Conservation (phyloP, 1,139 yeast species). For the Pichia sp. region DNA sequence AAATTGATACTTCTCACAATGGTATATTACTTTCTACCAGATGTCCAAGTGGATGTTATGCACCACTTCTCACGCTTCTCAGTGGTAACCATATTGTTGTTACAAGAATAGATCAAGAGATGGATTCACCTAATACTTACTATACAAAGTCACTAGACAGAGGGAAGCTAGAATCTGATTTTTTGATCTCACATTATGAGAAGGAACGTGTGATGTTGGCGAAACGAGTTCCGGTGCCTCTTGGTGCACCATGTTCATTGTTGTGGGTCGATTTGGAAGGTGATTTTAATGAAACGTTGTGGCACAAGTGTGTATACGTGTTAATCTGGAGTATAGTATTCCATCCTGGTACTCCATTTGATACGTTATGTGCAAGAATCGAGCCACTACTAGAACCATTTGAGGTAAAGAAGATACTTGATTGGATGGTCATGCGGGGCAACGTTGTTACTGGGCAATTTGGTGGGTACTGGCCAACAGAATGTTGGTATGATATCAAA, state of each 20-base stretch:
- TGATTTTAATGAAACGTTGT: slow-evolving; percentile 50
- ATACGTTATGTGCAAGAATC: slow-evolving; percentile 36
- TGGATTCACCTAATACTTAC: slow-evolving; percentile 46
- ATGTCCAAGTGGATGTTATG: slow-evolving; percentile 55
- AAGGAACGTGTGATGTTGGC: slow-evolving; percentile 7
- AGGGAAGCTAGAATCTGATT: slow-evolving; percentile 59
- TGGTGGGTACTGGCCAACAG: slow-evolving; percentile 47
- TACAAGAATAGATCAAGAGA: slow-evolving; percentile 50
- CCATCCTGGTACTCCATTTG: slow-evolving; percentile 58
- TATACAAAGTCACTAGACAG: slow-evolving; percentile 61
- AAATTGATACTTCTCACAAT: slow-evolving; percentile 39
- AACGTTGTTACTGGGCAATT: slow-evolving; percentile 38
- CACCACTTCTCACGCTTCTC: slow-evolving; percentile 46
- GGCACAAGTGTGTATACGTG: slow-evolving; percentile 53
- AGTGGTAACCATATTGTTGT: slow-evolving; percentile 38
- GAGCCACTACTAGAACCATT: slow-evolving; percentile 40
- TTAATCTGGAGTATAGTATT: slow-evolving; percentile 49
- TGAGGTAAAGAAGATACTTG: slow-evolving; percentile 49
- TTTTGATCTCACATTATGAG: slow-evolving; percentile 33
- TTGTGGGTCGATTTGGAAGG: slow-evolving; percentile 74
- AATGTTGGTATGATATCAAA: slow-evolving; percentile 45
- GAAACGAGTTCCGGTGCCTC: slow-evolving; percentile 41
- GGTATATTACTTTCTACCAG: slow-evolving; percentile 58
- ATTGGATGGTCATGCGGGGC: slow-evolving; percentile 52
- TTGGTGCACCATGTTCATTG: slow-evolving; percentile 58